Base-by-base conservation (phyloP, 1,284 basidiomycete genomes). In the Phellopilus nigrolimitatus region DNA sequence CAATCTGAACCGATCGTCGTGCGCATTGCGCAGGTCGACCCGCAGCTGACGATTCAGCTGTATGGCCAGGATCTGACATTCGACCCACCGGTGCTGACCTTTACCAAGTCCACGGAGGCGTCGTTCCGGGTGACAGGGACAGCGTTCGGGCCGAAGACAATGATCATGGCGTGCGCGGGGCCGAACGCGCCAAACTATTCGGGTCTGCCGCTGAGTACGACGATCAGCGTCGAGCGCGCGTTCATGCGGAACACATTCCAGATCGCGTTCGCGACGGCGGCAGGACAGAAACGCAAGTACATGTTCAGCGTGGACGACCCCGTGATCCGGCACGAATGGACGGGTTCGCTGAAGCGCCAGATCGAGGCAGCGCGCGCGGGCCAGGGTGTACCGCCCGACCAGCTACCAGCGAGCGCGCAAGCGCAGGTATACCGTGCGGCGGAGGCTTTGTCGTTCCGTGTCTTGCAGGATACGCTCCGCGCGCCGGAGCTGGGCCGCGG, bases 191-290 rank as follows among this genome's bases (percentile, higher is more conserved):
- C 88, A 34, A 74, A 80, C 43, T 97, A 97, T 64, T 72, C 80
- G 0, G 84, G 86, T 15, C 69, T 97, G 24, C 88, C 91, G 13
- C 72, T 87, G 47, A 88, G 82, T 61, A 82, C 79, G 56, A 74
- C 81, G 6, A 73, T 97, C 58, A 74, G 79, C 22, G 83, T 97
- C 53, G 94, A 97, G 65, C 81, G 93, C 21, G 84, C 88, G 0
- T 95, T 95, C 70, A 95, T 97, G 93, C 82, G 84, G 45, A 87
- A 95, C 63, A 95, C 91, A 0, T 93, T 97, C 73, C 90, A 95
- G 63, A 69, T 97, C 19, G 83, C 90, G 2, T 97, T 97, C 68
- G 60, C 79, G 38, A 86, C 87, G 58, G 84, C 87, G 58, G 65
- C 72, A 13, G 82, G 82, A 22, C 58, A 71, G 51, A 88, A 86